These are phyloP conservation scores for Botrytis fragariae DNA, from an alignment of 2,329 filamentous ascomycete genomes.

Conservation along the genomic window DNA sequence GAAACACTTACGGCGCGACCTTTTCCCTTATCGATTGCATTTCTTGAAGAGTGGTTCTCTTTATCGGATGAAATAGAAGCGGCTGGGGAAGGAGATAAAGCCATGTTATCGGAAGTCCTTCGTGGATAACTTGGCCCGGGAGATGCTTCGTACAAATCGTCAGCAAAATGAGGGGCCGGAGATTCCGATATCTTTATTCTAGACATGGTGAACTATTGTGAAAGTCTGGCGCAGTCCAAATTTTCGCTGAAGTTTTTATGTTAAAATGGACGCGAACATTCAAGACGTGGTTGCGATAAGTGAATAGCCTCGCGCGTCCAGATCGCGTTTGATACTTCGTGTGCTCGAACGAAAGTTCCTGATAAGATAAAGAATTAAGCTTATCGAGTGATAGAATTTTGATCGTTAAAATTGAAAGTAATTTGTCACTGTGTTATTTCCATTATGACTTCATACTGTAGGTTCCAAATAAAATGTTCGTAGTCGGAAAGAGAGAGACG, in stretches of 20 bases:
- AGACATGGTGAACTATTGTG: slow-evolving; percentile 25
- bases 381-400: not conserved
- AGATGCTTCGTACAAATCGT: slow-evolving; percentile 37
- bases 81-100: slow-evolving; percentile 35
- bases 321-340: not conserved
- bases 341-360: not conserved
- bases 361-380: not conserved
- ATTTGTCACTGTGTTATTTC: not conserved
- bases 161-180: slow-evolving; percentile 29
- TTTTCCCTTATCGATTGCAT: slow-evolving; percentile 44
- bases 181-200: slow-evolving; percentile 34
- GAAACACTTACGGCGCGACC: slow-evolving; percentile 32
- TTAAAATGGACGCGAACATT: not conserved
- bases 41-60: slow-evolving; percentile 43
- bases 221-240: not conserved
- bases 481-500: not conserved
- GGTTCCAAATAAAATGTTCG: not conserved
- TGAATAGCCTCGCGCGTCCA: slow-evolving; percentile 1
- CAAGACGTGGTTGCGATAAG: not conserved
- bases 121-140: slow-evolving; percentile 30
- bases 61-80: slow-evolving; percentile 46
- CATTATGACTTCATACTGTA: not conserved
- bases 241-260: not conserved
- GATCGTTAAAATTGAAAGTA: not conserved
- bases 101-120: slow-evolving; percentile 30